Evolutionary conservation across 345 rosid species (phyloP).

Genomic region (Eucalyptus tenuipes): DNA sequence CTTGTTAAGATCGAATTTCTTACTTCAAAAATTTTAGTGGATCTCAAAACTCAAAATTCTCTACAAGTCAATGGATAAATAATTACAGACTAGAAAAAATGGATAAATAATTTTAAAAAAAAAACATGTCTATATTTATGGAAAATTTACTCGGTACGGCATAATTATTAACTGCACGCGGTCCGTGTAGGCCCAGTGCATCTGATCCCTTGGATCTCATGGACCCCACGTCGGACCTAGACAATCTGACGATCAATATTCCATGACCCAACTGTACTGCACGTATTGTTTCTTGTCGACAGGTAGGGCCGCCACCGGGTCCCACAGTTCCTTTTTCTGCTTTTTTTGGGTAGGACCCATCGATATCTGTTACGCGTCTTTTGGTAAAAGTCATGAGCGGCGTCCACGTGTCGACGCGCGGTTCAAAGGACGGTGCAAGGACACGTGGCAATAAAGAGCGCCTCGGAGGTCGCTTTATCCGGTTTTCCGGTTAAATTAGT

Average conservation of each 20-base stretch:
- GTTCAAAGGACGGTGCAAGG: not conserved
- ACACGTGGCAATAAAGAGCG: not conserved
- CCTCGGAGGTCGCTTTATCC: not conserved
- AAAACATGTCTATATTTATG: not conserved
- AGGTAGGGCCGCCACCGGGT: not conserved
- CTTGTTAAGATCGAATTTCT: not conserved
- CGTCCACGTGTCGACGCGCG: not conserved
- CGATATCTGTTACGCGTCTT: not conserved
- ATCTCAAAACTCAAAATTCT: not conserved
- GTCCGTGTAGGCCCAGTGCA: not conserved
- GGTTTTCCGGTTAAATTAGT: not conserved
- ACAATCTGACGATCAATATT: not conserved
- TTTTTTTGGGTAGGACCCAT: too few relatives aligned
- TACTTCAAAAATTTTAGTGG: not conserved
- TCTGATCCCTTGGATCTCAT: not conserved
- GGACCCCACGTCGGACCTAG: not conserved
- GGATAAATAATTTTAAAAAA: not conserved
- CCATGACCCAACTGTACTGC: not conserved
- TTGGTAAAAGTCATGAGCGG: accelerated
- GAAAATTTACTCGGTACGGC: not conserved
- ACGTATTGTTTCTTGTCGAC: not conserved
- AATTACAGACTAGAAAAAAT: not conserved
- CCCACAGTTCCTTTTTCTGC: not conserved
- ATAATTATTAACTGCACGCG: not conserved
- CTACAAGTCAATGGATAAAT: not conserved